These are phyloP conservation scores for Echinosphaeria canescens DNA, from an alignment of 2,329 filamentous ascomycete genomes.

Conservation along the genomic window DNA sequence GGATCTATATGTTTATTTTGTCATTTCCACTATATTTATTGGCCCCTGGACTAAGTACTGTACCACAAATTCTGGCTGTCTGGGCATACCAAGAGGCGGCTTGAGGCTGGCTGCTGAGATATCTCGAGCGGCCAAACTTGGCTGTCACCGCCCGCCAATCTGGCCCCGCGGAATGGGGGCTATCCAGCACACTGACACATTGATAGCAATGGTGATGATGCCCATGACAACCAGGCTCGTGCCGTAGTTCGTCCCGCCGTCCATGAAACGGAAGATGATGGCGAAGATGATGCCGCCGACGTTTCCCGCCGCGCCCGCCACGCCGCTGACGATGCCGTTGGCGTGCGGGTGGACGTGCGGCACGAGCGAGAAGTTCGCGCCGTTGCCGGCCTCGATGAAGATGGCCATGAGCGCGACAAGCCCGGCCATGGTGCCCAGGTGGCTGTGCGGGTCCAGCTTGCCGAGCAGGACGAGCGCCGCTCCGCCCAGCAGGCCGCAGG, in stretches of 20 bases:
- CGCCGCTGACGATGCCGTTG: conserved; percentile 58
- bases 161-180: conserved; percentile 30
- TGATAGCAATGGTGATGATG: conserved; percentile 47
- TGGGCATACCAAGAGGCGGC: too few species aligned
- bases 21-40: too few species aligned
- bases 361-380: conserved; percentile 68
- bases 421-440: conserved; percentile 50
- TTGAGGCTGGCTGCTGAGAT: too few species aligned
- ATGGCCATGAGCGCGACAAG: conserved; percentile 58
- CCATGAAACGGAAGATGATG: conserved; percentile 57
- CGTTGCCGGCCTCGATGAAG: conserved; percentile 71
- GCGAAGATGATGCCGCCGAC: conserved; percentile 72
- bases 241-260: conserved; percentile 39
- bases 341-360: conserved; percentile 70
- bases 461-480: conserved; percentile 39
- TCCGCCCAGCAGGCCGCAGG: conserved; percentile 39
- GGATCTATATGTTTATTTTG: too few species aligned
- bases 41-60: too few species aligned
- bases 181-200: conserved; percentile 37
- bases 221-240: conserved; percentile 69
- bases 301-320: conserved; percentile 65
- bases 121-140: too few species aligned
- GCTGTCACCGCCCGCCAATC: conserved; percentile 20
- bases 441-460: conserved; percentile 34
- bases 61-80: too few species aligned